Percentiles rank a stretch among this genome's conserved stretches.
phyloP scores from a whole-genome alignment of 2,329 filamentous ascomycete genomes.

The Shiraia sp. region DNA sequence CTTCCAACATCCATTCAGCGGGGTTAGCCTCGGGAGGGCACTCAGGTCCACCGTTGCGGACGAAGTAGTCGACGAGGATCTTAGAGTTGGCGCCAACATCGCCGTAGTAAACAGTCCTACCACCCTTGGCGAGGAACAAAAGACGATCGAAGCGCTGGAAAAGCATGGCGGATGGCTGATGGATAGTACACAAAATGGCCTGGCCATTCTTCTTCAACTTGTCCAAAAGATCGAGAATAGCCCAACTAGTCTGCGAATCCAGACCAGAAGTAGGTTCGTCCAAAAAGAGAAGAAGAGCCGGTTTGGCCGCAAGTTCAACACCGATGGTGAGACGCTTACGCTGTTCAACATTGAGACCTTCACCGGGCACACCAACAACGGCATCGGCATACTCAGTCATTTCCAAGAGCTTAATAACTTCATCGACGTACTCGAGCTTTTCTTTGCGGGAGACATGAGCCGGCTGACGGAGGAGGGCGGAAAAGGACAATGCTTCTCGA shows the following conservation, averaged over 20 bases:
- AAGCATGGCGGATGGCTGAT: conserved; percentile 93
- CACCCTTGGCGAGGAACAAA: conserved; percentile 75
- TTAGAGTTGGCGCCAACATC: conserved; percentile 73
- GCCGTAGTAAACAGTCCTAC: conserved; percentile 80
- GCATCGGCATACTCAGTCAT: conserved; percentile 92
- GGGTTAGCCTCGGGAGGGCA: conserved; percentile 75
- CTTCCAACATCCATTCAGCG: conserved; percentile 76
- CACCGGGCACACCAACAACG: conserved; percentile 85
- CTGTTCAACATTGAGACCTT: conserved; percentile 71
- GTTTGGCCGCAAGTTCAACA: conserved; percentile 94
- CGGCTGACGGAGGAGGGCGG: conserved; percentile 82
- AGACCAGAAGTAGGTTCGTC: conserved; percentile 95
- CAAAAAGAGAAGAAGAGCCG: conserved; percentile 84
- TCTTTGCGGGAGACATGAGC: conserved; percentile 71
- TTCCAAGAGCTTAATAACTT: conserved; percentile 87
- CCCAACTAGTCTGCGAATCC: conserved; percentile 91
- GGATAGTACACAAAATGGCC: conserved; percentile 94
- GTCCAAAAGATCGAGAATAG: conserved; percentile 83
- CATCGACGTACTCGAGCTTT: conserved; percentile 84
- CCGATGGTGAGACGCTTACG: conserved; percentile 84
- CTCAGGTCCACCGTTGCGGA: conserved; percentile 66
- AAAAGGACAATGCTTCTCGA: conserved; percentile 85
- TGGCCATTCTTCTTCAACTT: conserved; percentile 82
- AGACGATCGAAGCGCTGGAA: conserved; percentile 89
- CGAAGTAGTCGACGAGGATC: conserved; percentile 74